Percentiles rank a stretch among this genome's conserved stretches.
phyloP scores from a whole-genome alignment of 1,284 basidiomycete species.

The Phlebopus sp. region DNA sequence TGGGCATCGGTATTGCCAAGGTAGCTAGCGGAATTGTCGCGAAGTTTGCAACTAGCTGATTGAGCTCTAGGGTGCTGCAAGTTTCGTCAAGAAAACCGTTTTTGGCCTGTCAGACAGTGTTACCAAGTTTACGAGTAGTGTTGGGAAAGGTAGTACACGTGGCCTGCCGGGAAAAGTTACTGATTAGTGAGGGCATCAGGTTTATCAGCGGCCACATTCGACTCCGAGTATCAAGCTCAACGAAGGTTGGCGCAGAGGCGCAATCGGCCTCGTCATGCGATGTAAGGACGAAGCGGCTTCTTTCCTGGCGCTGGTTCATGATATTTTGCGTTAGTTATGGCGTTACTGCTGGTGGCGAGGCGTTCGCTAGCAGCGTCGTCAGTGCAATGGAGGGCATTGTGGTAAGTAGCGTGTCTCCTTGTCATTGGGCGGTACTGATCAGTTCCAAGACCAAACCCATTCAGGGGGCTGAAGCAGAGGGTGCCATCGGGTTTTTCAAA shows the following conservation, averaged over 20 bases:
- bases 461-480: conserved; percentile 93
- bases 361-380: conserved; percentile 90
- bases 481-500: conserved; percentile 96
- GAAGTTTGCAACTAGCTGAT: conserved; percentile 10
- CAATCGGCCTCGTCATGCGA: conserved; percentile 94
- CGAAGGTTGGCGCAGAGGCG: conserved; percentile 86
- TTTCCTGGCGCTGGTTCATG: conserved; percentile 10
- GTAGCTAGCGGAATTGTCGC: conserved; percentile 35
- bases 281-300: conserved; percentile 50
- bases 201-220: conserved; percentile 93
- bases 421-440: conserved; percentile 1
- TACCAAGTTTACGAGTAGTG: conserved; percentile 95
- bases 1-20: conserved; percentile 97
- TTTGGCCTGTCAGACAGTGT: conserved; percentile 96
- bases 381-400: conserved; percentile 96
- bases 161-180: background rate
- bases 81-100: conserved; percentile 98
- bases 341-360: conserved; percentile 91
- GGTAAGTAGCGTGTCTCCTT: conserved; percentile 44
- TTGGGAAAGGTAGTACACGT: conserved; percentile 79
- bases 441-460: conserved; percentile 80
- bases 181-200: conserved; percentile 44
- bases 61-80: conserved; percentile 79
- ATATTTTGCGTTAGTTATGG: conserved; percentile 65
- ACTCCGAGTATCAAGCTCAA: conserved; percentile 91